A percentile compares a stretch with the other conserved stretches of the same genome.
These are phyloP conservation scores for Stentor roeselii DNA, from an alignment of 73 alveolate genomes.

Conservation along the genomic window DNA sequence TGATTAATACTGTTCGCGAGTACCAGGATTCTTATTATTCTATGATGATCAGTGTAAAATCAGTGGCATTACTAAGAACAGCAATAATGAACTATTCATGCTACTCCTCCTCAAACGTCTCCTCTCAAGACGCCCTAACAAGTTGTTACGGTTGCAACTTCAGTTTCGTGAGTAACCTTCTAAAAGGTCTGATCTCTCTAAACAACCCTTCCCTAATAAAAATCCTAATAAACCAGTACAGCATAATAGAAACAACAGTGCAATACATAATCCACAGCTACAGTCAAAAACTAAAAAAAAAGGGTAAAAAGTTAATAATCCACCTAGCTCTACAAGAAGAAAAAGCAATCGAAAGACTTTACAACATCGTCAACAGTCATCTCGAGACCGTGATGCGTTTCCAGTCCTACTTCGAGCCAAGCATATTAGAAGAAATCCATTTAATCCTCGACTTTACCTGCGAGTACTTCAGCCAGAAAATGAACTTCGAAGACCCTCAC, in stretches of 20 bases:
- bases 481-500: background rate
- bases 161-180: background rate
- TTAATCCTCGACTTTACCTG: conserved; percentile 4
- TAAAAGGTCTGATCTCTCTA: background rate
- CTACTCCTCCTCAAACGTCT: background rate
- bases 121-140: background rate
- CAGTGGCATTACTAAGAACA: background rate
- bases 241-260: background rate
- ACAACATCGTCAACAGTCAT: background rate
- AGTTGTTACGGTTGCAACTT: conserved; percentile 8
- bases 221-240: background rate
- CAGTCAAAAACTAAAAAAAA: background rate
- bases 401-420: background rate
- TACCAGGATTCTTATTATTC: conserved; percentile 15
- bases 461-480: background rate
- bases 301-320: background rate
- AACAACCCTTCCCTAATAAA: background rate
- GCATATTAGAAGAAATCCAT: conserved; percentile 3
- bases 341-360: background rate
- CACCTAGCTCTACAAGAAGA: background rate
- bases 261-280: background rate
- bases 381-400: background rate
- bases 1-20: background rate
- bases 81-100: background rate
- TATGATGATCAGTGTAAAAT: conserved; percentile 17